These are phyloP conservation scores for Aspergillus felis DNA, from an alignment of 2,329 filamentous ascomycete genomes.

Conservation along the genomic window DNA sequence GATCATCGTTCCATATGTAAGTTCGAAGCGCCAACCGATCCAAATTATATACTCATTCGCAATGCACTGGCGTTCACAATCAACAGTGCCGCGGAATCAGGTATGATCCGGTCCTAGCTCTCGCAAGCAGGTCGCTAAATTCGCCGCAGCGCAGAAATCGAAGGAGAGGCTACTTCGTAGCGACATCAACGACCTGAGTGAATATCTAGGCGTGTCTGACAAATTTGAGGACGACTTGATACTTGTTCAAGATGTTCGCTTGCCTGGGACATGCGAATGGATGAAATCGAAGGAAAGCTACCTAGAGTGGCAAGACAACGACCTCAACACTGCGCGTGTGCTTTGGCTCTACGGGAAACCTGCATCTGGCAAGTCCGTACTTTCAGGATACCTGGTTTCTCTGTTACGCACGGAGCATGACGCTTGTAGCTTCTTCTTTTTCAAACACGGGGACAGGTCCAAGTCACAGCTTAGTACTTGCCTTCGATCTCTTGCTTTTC, in stretches of 20 bases:
- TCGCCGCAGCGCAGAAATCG: not conserved
- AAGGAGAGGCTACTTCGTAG: not conserved
- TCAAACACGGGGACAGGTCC: slow-evolving; percentile 26
- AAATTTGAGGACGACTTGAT: slow-evolving; percentile 2
- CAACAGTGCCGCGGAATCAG: not conserved
- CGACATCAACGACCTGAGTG: not conserved
- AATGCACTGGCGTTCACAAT: not conserved
- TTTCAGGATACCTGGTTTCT: slow-evolving; percentile 25
- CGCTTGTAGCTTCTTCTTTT: slow-evolving; percentile 33
- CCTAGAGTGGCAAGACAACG: not conserved
- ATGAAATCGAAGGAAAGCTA: slow-evolving; percentile 3
- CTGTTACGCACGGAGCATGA: slow-evolving; percentile 12
- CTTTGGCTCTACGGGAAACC: slow-evolving; percentile 33
- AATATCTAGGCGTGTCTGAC: not conserved
- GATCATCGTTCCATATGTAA: not conserved
- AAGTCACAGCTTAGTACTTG: slow-evolving; percentile 22
- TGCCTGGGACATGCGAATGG: slow-evolving; percentile 3
- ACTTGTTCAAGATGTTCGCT: not conserved
- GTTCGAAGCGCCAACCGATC: not conserved
- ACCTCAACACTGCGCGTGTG: not conserved
- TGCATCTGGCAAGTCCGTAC: slow-evolving; percentile 31
- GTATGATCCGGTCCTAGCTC: not conserved
- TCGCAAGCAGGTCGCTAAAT: not conserved
- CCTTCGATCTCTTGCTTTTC: slow-evolving; percentile 31
- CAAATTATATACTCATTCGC: not conserved